Evolutionary conservation across 1,284 basidiomycete species (phyloP).

Genomic region (Flammula alnicola): DNA sequence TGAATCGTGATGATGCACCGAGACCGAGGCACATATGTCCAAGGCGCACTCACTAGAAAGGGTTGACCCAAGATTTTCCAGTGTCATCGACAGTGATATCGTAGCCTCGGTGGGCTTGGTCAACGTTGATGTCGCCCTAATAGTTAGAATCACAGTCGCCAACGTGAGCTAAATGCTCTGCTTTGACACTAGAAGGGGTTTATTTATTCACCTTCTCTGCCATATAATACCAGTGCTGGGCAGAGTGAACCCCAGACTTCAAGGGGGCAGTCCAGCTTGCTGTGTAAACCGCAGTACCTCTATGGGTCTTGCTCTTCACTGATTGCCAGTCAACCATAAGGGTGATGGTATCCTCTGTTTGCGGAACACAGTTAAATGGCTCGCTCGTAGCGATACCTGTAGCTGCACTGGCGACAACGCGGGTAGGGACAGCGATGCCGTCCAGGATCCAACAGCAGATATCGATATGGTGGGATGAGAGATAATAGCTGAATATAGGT

Average conservation of each 20-base stretch:
- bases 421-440: slow-evolving; percentile 76
- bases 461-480: slow-evolving; percentile 92
- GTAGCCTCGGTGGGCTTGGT: slow-evolving; percentile 94
- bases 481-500: slow-evolving; percentile 84
- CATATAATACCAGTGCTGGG: slow-evolving; percentile 96
- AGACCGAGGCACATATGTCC: too few species aligned
- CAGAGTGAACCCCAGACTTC: slow-evolving; percentile 80
- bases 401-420: slow-evolving; percentile 87
- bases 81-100: slow-evolving; percentile 84
- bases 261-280: slow-evolving; percentile 88
- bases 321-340: slow-evolving; percentile 93
- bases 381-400: slow-evolving; percentile 88
- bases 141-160: slow-evolving; percentile 4
- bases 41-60: slow-evolving; percentile 93
- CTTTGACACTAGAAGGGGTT: background rate
- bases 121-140: slow-evolving; percentile 87
- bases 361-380: slow-evolving; percentile 82
- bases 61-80: slow-evolving; percentile 85
- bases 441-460: slow-evolving; percentile 93
- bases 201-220: slow-evolving; percentile 70
- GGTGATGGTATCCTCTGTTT: slow-evolving; percentile 94
- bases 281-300: slow-evolving; percentile 87
- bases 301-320: slow-evolving; percentile 67
- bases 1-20: too few species aligned
- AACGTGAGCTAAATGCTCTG: background rate